Conservation (phyloP, 2,329 filamentous ascomycete species). For the Acrodontium crateriforme region DNA sequence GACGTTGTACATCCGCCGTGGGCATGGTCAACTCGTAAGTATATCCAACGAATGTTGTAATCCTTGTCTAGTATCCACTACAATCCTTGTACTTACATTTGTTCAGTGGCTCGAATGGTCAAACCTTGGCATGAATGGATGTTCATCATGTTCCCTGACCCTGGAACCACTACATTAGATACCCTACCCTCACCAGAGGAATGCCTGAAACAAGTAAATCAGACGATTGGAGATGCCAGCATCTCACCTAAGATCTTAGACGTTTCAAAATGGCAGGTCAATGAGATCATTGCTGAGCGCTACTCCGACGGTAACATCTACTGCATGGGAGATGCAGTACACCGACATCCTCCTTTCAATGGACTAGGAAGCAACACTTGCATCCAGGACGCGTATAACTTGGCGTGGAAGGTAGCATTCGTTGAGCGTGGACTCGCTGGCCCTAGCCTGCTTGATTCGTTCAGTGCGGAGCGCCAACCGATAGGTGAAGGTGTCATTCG, state of each 20-base stretch:
- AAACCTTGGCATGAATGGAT: slow-evolving; percentile 50
- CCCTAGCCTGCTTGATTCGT: slow-evolving; percentile 17
- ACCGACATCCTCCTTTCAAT: slow-evolving; percentile 44
- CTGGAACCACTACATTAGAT: slow-evolving; percentile 22
- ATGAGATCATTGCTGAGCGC: slow-evolving; percentile 45
- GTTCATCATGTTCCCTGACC: slow-evolving; percentile 32
- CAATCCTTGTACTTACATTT: too few relatives aligned
- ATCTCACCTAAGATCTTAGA: slow-evolving; percentile 38
- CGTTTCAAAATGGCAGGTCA: slow-evolving; percentile 45
- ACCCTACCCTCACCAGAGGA: slow-evolving; percentile 33
- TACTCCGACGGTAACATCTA: slow-evolving; percentile 40
- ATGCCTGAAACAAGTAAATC: slow-evolving; percentile 31
- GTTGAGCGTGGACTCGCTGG: slow-evolving; percentile 17
- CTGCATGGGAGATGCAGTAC: slow-evolving; percentile 44
- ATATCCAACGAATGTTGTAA: too few relatives aligned
- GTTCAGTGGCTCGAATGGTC: slow-evolving; percentile 43
- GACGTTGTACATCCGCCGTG: slow-evolving; percentile 35
- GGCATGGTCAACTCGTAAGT: too few relatives aligned
- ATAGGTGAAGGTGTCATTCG: slow-evolving; percentile 37
- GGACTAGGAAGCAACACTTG: slow-evolving; percentile 45
- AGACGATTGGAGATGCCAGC: slow-evolving; percentile 43
- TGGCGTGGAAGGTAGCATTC: slow-evolving; percentile 26
- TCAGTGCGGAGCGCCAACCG: slow-evolving; percentile 23
- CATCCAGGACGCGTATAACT: slow-evolving; percentile 26
- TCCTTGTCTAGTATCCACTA: too few relatives aligned